phyloP scores from a whole-genome alignment of 345 rosid genomes.

The Eucalyptus marginata region DNA sequence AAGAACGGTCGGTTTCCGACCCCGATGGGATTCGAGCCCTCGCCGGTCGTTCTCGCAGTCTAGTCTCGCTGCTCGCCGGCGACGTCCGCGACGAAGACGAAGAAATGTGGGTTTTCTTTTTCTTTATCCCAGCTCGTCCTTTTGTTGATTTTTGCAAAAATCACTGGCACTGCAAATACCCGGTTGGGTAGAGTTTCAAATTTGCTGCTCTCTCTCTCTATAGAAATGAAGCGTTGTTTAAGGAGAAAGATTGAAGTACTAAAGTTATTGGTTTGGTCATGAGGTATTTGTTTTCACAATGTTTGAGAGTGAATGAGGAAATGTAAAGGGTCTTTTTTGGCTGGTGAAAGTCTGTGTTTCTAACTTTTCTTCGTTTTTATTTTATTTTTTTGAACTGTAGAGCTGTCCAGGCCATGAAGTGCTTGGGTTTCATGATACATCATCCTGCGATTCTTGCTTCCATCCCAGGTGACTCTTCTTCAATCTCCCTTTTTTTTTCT shows the following conservation, averaged over 20 bases:
- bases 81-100: constrained; percentile 24
- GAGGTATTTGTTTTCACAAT: not conserved
- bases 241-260: not conserved
- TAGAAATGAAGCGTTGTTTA: not conserved
- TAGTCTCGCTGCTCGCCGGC: constrained; percentile 2
- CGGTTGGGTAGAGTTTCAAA: too few relatives aligned
- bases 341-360: too few relatives aligned
- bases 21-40: constrained; percentile 15
- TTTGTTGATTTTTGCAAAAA: not conserved
- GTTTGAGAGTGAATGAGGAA: not conserved
- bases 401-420: constrained; percentile 51
- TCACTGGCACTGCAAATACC: not conserved
- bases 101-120: constrained; percentile 19
- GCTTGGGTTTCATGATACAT: constrained; percentile 42
- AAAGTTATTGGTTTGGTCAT: not conserved
- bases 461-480: constrained; percentile 15
- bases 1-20: constrained; percentile 15
- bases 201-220: not conserved
- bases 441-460: constrained; percentile 25
- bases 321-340: too few relatives aligned
- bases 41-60: constrained; percentile 3
- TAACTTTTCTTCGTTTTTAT: not conserved
- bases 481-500: not conserved
- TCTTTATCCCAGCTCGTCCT: not conserved
- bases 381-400: constrained; percentile 1